A percentile compares a stretch with the other conserved stretches of the same genome.
Conservation (phyloP, 345 rosid genomes). For the Boechera retrofracta region DNA sequence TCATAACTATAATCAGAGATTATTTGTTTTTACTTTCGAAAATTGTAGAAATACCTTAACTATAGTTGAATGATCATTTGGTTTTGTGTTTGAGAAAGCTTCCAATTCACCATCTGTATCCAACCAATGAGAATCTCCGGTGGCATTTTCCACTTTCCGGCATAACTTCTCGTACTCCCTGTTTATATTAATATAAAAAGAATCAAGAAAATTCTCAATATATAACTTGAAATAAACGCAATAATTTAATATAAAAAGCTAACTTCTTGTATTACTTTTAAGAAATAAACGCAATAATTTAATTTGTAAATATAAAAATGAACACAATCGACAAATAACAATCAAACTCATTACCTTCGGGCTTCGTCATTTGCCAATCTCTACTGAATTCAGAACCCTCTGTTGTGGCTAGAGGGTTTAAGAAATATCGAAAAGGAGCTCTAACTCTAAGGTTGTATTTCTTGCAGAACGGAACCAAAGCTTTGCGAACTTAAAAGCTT, state of each 20-base stretch:
- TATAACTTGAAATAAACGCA: no score
- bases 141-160: constrained; percentile 51
- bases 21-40: not conserved
- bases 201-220: not conserved
- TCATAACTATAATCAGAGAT: not conserved
- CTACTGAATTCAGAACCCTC: constrained; percentile 49
- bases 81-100: constrained; percentile 48
- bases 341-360: constrained; percentile 51
- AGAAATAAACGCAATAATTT: no score
- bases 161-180: constrained; percentile 55
- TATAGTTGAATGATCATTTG: constrained; percentile 56
- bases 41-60: constrained; percentile 53
- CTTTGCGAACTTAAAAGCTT: constrained; percentile 64
- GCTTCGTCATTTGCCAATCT: constrained; percentile 43
- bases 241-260: no score
- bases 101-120: constrained; percentile 46
- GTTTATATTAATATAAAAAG: constrained; percentile 31
- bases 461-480: constrained; percentile 74
- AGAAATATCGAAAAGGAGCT: constrained; percentile 75
- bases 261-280: no score
- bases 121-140: constrained; percentile 14
- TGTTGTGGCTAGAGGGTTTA: not conserved
- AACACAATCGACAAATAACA: no score
- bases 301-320: no score
- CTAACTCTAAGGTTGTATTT: constrained; percentile 56